phyloP scores from a whole-genome alignment of 192 early-diverging fungal species.

The Entrophospora sp. region DNA sequence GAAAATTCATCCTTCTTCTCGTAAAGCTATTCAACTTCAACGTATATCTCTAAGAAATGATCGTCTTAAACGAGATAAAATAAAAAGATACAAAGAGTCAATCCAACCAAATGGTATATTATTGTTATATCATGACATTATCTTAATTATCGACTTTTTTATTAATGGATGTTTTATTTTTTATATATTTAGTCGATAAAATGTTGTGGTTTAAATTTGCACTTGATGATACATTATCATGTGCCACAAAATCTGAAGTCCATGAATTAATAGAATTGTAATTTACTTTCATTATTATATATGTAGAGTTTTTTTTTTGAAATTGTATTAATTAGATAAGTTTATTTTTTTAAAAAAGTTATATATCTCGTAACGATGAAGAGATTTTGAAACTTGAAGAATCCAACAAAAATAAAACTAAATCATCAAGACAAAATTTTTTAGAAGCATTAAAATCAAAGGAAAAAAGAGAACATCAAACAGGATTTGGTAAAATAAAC shows the following conservation, averaged over 20 bases:
- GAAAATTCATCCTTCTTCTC: constrained; percentile 44
- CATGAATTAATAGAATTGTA: constrained; percentile 31
- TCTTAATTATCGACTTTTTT: too few species aligned
- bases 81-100: background rate
- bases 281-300: background rate
- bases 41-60: constrained; percentile 42
- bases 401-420: constrained; percentile 32
- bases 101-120: constrained; percentile 27
- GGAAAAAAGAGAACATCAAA: constrained; percentile 41
- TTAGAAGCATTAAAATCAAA: constrained; percentile 34
- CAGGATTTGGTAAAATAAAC: constrained; percentile 40
- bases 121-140: too few species aligned
- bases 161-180: too few species aligned
- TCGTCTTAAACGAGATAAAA: constrained; percentile 33
- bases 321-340: background rate
- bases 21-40: constrained; percentile 45
- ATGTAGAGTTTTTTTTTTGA: background rate
- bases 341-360: constrained; percentile 25
- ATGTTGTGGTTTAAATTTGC: constrained; percentile 47
- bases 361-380: constrained; percentile 37
- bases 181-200: constrained; percentile 31
- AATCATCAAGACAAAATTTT: constrained; percentile 33
- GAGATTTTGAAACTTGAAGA: constrained; percentile 36
- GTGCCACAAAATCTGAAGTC: constrained; percentile 27
- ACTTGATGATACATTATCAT: constrained; percentile 32